A percentile compares a stretch with the other conserved stretches of the same genome.
phyloP scores from a whole-genome alignment of 179 eudicot species.

The Spinacia oleracea region DNA sequence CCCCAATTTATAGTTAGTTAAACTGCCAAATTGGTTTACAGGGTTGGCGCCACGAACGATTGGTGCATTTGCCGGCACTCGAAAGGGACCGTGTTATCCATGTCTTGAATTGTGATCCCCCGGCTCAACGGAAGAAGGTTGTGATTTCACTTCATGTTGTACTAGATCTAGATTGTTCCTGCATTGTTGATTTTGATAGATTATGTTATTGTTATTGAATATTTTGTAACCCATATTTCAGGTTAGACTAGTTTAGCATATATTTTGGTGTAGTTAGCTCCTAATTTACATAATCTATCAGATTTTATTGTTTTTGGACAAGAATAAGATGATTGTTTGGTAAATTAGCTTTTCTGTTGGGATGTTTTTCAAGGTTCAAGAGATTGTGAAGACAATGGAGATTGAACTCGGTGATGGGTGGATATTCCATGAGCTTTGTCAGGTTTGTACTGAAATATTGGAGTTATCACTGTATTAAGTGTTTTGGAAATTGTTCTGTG shows the following conservation, averaged over 20 bases:
- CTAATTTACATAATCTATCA: too few species aligned
- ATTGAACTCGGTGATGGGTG: conserved; percentile 90
- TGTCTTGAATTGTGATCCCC: conserved; percentile 64
- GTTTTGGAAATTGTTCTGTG: neutral
- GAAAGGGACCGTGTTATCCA: conserved; percentile 58
- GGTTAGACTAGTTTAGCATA: too few species aligned
- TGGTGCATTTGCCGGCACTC: conserved; percentile 36
- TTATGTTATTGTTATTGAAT: too few species aligned
- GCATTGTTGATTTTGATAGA: neutral
- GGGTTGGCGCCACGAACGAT: conserved; percentile 84
- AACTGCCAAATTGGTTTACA: conserved; percentile 24
- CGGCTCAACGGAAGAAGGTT: conserved; percentile 75
- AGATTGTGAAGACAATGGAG: conserved; percentile 87
- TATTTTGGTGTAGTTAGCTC: too few species aligned
- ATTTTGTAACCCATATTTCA: too few species aligned
- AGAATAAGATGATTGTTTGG: neutral
- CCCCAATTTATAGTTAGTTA: neutral
- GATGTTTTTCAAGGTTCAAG: conserved; percentile 53
- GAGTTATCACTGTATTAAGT: neutral
- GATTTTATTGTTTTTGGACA: neutral
- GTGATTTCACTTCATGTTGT: conserved; percentile 10
- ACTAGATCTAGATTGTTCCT: neutral
- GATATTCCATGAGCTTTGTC: conserved; percentile 58
- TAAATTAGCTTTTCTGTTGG: neutral
- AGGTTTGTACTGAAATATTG: conserved; percentile 39